Evolutionary conservation across 2,329 filamentous ascomycete species (phyloP).

Genomic region (Sarocladium strictum): DNA sequence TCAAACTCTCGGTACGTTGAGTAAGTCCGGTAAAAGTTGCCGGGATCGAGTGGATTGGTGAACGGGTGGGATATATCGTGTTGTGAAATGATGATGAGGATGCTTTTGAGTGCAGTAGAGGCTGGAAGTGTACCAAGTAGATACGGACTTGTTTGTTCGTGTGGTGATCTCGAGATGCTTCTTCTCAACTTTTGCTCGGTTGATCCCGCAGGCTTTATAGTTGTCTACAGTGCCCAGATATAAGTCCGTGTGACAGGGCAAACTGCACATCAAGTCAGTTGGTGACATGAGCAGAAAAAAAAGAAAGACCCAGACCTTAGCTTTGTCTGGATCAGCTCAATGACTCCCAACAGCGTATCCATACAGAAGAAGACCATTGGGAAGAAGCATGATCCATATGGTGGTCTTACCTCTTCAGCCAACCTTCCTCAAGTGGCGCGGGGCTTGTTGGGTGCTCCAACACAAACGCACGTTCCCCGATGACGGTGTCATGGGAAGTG

Average conservation of each 20-base stretch:
- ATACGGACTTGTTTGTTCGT: background rate
- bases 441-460: background rate
- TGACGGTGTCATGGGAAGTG: constrained; percentile 7
- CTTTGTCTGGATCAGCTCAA: constrained; percentile 3
- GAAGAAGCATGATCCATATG: constrained; percentile 1
- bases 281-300: background rate
- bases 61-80: no score
- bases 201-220: background rate
- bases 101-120: no score
- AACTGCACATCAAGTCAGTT: background rate
- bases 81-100: no score
- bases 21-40: no score
- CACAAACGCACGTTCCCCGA: constrained; percentile 7
- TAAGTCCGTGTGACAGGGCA: background rate
- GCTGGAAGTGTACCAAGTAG: no score
- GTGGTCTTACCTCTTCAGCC: constrained; percentile 1
- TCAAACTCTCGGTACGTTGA: no score
- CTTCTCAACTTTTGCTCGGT: background rate
- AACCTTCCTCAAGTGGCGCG: constrained; percentile 1
- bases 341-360: background rate
- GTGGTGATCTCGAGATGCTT: background rate
- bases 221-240: background rate
- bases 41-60: no score
- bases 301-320: background rate
- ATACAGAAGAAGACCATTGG: background rate